Evolutionary conservation across 2,329 filamentous ascomycete species (phyloP).

Genomic region (Lojkania enalia): DNA sequence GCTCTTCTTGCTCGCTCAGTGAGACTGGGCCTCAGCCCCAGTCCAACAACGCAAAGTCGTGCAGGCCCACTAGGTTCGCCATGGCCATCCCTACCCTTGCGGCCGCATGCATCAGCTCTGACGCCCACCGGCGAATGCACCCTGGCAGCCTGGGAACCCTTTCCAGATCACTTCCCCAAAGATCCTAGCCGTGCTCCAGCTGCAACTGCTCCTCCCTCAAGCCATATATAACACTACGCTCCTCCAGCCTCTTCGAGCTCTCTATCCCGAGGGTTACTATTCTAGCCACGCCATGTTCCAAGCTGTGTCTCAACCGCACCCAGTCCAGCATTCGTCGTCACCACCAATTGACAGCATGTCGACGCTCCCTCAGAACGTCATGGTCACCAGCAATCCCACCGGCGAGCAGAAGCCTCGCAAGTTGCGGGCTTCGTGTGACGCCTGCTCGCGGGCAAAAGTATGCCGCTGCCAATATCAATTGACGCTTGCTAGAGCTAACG

Average conservation of each 20-base stretch:
- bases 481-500: too few species aligned
- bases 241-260: slow-evolving; percentile 19
- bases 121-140: slow-evolving; percentile 33
- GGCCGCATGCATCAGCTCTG: slow-evolving; percentile 35
- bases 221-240: slow-evolving; percentile 38
- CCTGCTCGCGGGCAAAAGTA: slow-evolving; percentile 44
- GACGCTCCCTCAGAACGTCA: slow-evolving; percentile 19
- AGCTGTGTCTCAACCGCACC: slow-evolving; percentile 29
- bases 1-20: slow-evolving; percentile 16
- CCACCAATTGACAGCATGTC: slow-evolving; percentile 31
- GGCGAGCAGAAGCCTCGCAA: slow-evolving; percentile 39
- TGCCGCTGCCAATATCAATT: neutral
- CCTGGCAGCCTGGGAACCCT: slow-evolving; percentile 25
- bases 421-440: slow-evolving; percentile 44
- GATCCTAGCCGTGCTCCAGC: slow-evolving; percentile 20
- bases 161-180: slow-evolving; percentile 26
- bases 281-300: slow-evolving; percentile 33
- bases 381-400: slow-evolving; percentile 25
- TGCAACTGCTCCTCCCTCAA: slow-evolving; percentile 18
- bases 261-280: slow-evolving; percentile 14
- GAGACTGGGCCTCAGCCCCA: slow-evolving; percentile 40
- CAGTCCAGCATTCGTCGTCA: slow-evolving; percentile 26
- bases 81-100: slow-evolving; percentile 27
- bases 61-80: slow-evolving; percentile 20
- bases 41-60: slow-evolving; percentile 30